Base-by-base conservation (phyloP, 2,329 filamentous ascomycete genomes). In the Phialophora expanda region DNA sequence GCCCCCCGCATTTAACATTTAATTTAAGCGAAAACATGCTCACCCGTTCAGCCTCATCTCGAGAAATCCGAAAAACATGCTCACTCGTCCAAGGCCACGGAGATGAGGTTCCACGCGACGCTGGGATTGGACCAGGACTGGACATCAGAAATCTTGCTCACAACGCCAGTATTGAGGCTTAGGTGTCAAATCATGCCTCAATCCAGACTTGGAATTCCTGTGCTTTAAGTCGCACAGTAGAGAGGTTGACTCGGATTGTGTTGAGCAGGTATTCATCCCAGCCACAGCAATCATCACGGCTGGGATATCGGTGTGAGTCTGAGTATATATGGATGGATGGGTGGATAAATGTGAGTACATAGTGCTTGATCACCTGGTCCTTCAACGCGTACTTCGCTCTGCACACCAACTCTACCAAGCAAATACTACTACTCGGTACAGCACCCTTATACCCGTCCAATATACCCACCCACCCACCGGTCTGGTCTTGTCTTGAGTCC, bases 1-100 rank as follows among this genome's bases (percentile, higher is more conserved):
- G 24, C 48, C 48, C 48, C 48, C 48, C n/a, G n/a, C n/a, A n/a
- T n/a, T n/a, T n/a, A n/a, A 22, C 48, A 51, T 26, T 51, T 51
- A 51, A 26, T 51, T 51, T 51, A 26, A 51, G 48, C 48, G 20
- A 51, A 51, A 51, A 51, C 48, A 11, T 51, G 48, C 48, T 51
- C 48, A 51, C 48, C 20, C 4, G 9, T 28, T 51, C 48, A 51
- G 48, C 48, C 22, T 51, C 22, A 51, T 14, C 8, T 51, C 14
- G 20, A 51, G 12, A 20, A 6, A 6, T 28, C 48, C 48, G n/a
- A 53, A 55, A 55, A 55, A 55, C 53, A 20, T 55, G 53, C 53
- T 55, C 53, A 55, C 53, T 34, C 28, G 8, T 20, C 24, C 38
- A 17, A 7, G 7, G 38, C 7, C 38, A n/a, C 17, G 38, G 38